phyloP scores from a whole-genome alignment of 495 filamentous ascomycete genomes.

The Daldinia bambusicola region DNA sequence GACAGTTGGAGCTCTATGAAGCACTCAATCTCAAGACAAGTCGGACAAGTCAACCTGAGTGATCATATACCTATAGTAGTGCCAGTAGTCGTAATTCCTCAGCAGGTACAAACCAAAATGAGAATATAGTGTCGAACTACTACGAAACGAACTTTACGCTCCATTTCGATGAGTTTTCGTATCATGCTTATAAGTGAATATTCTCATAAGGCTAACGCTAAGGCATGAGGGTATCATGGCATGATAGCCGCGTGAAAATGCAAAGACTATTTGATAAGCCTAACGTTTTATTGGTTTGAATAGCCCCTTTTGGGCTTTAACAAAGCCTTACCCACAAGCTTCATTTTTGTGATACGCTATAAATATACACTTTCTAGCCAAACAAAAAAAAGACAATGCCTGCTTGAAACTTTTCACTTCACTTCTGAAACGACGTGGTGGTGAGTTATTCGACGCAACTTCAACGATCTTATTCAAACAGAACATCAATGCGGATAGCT shows the following conservation, averaged over 20 bases:
- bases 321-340: background rate
- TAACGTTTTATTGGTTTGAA: constrained; percentile 3
- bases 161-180: background rate
- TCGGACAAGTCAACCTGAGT: no score
- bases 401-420: background rate
- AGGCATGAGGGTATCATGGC: background rate
- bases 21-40: no score
- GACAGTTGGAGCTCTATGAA: no score
- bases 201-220: constrained; percentile 5
- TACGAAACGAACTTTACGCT: background rate
- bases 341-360: background rate
- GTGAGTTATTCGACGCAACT: background rate
- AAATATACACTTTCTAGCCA: background rate
- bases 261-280: background rate
- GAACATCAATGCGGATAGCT: background rate
- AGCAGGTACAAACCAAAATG: no score
- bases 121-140: background rate
- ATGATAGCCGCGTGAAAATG: constrained; percentile 4
- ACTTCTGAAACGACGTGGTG: background rate
- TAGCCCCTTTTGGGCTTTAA: background rate
- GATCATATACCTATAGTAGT: no score
- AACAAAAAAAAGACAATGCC: background rate
- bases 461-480: background rate
- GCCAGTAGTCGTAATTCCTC: no score
- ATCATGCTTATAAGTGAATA: constrained; percentile 1